These are phyloP conservation scores for Neurospora sp. DNA, from an alignment of 2,329 filamentous ascomycete genomes.

Conservation along the genomic window DNA sequence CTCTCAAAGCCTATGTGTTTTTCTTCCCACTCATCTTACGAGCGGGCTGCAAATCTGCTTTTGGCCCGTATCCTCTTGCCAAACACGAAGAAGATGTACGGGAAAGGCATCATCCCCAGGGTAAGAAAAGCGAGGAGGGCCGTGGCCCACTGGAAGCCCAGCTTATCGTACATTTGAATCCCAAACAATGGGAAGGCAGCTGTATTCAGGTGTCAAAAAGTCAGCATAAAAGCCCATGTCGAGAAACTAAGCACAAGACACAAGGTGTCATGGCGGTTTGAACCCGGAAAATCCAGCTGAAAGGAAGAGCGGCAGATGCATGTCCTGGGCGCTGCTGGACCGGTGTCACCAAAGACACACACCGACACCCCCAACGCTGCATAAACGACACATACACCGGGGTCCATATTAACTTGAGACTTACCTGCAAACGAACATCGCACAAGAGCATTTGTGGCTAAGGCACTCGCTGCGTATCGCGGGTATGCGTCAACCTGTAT, in stretches of 20 bases:
- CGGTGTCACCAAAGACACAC: slow-evolving; percentile 7
- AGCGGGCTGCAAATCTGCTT: slow-evolving; percentile 40
- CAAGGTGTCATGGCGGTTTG: neutral
- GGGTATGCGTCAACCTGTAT: slow-evolving; percentile 64
- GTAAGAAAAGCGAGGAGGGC: slow-evolving; percentile 52
- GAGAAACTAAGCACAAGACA: neutral
- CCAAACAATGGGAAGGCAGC: slow-evolving; percentile 71
- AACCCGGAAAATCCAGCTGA: slow-evolving; percentile 13
- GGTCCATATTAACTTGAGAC: slow-evolving; percentile 13
- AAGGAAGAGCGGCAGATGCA: slow-evolving; percentile 2
- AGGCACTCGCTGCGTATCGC: slow-evolving; percentile 61
- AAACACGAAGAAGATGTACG: slow-evolving; percentile 51
- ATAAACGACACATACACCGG: neutral
- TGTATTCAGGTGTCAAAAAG: slow-evolving; percentile 18
- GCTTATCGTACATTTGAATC: slow-evolving; percentile 57
- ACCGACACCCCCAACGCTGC: neutral
- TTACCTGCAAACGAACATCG: slow-evolving; percentile 64
- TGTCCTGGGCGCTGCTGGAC: neutral
- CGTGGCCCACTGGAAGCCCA: slow-evolving; percentile 63
- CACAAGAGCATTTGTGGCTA: slow-evolving; percentile 76
- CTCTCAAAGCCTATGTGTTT: neutral
- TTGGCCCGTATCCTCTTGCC: slow-evolving; percentile 45
- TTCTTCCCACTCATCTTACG: slow-evolving; percentile 4
- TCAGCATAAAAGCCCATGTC: slow-evolving; percentile 1
- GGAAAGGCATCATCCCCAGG: slow-evolving; percentile 53